Base-by-base conservation (phyloP, 164 flowering plant genomes). In the Dillenia suffruticosa region DNA sequence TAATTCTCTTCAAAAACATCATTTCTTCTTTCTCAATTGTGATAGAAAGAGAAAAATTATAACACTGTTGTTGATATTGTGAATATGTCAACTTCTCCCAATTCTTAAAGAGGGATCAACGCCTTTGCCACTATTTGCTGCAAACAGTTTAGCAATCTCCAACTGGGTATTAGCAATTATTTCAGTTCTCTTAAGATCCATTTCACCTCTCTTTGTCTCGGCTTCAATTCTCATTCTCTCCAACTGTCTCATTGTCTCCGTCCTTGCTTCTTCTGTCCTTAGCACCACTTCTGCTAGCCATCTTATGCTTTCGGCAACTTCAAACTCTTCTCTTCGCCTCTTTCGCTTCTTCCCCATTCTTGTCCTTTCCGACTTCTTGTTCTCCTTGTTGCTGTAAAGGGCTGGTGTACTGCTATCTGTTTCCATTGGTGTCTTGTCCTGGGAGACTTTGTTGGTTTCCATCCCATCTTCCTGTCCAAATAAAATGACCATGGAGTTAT, bases 81-180 rank as follows among this genome's bases (percentile, higher is more conserved):
- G 40, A 32, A 32, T 32, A 5, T 32, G 7, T 84, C 72, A 84
- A 57, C 58, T 82, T 75, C 91, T 77, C 72, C 89, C 90, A 59
- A 84, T 84, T 58, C 81, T 83, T 51, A 79, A 56, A 1, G 91
- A 82, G 48, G 94, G 69, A 69, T 84, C 88, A 56, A 78, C 72
- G n/a, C 70, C 76, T 68, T 77, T 79, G 22, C 64, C 63, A 51
- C 67, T 64, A 8, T 66, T 63, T 9, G 68, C 71, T 9, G 85
- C 85, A 44, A 90, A 80, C 51, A 90, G 63, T 82, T 70, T 81
- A 17, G 97, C 97, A 55, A 93, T 90, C 81, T 93, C 85, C 67
- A 93, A 64, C 60, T 90, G 94, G 9, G 96, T 90, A 51, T 80
- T 83, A 40, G 96, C 97, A 4, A 93, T 82, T 68, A 93, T 89